Base-by-base conservation (phyloP, 176 grass and related monocot species). In the Phragmites australis region DNA sequence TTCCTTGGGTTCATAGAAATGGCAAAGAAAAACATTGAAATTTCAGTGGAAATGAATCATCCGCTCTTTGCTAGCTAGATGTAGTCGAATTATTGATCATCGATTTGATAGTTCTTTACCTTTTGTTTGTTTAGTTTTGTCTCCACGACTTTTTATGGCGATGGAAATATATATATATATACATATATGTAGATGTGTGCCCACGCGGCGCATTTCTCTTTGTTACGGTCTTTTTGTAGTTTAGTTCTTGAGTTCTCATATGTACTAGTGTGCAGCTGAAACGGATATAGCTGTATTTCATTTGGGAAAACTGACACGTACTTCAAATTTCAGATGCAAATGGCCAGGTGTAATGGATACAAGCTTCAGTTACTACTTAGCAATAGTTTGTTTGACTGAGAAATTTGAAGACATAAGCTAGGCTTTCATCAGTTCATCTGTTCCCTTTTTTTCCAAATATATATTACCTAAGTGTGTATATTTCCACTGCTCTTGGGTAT, bases 361-460 rank as follows among this genome's bases (percentile, higher is more conserved):
- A 46, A 85, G 45, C 65, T 89, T 89, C 82, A 76, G 77, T 81
- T 89, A 71, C 77, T 56, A 37, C 55, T 79, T 30, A 40, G 14
- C 17, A 40, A 39, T 48, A 55, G 17, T 82, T 47, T 58, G 47
- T 82, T 89, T 81, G 71, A 72, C 72, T 26, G 14, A 72, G 12
- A 81, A 46, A 74, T 66, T 46, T 47, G 34, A 49, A 41, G 4
- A 27, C 0, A 23, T 14, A 29, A 17, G 17, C 44, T 70, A 48
- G 56, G 5, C 27, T 13, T 37, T 77, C 42, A 22, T 78, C 29
- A 49, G 23, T 62, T 27, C 32, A 45, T 17, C 5, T 41, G 10
- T n/a, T 22, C n/a, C n/a, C 5, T 23, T 26, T 15, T 49, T 19
- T 1, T 26, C 8, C 18, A 2, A 46, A 19, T 9, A 12, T 21